Evolutionary conservation across 331 rosid genomes (phyloP).

Genomic region (Rhamnella rubrinervis): DNA sequence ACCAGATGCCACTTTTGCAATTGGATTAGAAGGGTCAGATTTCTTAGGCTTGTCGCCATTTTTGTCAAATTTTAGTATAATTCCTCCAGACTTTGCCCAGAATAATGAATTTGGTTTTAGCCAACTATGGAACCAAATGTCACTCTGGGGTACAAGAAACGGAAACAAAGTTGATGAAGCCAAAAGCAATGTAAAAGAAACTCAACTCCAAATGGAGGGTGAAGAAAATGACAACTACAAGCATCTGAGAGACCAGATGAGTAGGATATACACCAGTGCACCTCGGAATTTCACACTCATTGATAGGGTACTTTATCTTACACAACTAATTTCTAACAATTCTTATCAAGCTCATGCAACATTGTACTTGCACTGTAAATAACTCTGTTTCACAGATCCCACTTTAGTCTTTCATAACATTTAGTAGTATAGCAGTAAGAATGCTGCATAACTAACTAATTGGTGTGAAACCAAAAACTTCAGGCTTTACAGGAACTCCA

Average conservation of each 20-base stretch:
- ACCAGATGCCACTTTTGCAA: constrained; percentile 82
- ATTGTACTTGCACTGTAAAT: background rate
- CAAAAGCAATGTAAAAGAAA: constrained; percentile 25
- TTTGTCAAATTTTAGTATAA: constrained; percentile 42
- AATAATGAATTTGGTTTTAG: constrained; percentile 28
- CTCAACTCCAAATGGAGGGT: constrained; percentile 36
- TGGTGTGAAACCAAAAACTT: too few relatives aligned
- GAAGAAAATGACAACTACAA: constrained; percentile 72
- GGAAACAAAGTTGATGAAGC: constrained; percentile 26
- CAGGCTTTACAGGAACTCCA: too few relatives aligned
- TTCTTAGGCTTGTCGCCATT: constrained; percentile 51
- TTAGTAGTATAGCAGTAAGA: too few relatives aligned
- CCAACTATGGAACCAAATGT: constrained; percentile 38
- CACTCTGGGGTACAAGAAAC: constrained; percentile 36
- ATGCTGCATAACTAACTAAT: background rate
- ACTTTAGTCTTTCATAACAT: too few relatives aligned
- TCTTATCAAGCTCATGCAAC: background rate
- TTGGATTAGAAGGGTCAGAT: constrained; percentile 72
- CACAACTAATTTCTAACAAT: background rate
- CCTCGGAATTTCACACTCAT: constrained; percentile 71
- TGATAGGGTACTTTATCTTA: constrained; percentile 63
- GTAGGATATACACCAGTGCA: constrained; percentile 65
- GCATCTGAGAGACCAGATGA: constrained; percentile 49
- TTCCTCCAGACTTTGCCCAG: constrained; percentile 48
- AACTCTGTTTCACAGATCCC: background rate